Evolutionary conservation across 2,329 filamentous ascomycete species (phyloP), one percentile per base, ranked within the genome.

Genomic region (Alternaria ventricosa): DNA sequence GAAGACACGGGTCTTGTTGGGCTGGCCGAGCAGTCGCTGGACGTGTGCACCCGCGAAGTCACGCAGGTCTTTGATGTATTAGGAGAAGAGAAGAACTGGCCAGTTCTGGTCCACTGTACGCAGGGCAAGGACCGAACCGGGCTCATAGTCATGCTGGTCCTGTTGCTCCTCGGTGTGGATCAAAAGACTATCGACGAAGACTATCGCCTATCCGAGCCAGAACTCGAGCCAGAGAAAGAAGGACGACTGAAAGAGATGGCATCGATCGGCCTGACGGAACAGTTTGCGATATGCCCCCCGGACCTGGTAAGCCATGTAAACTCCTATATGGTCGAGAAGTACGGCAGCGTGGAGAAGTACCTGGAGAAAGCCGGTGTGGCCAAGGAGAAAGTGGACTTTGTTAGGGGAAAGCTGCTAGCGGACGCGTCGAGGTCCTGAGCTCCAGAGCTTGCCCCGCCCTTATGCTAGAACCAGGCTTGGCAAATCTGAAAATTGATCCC

Each of bases 71-170:
- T 89, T 41, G 79, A 82, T 8, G 78, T 87, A 7, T 78, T 88
- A 23, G 80, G 84, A 10, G 76, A 84, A 1, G 76, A 82, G 3
- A 70, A 78, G 0, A 84, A 84, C 15, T 88, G 89, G 66, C 93
- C 93, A 0, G 79, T 89, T 1, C 76, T 97, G 8, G 82, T 96
- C 3, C 93, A 97, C 79, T 97, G 94, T 79, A 96, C 93, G 1
- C 93, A 96, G 73, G 94, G 94, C 61, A 97, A 97, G 77, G 94
- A 97, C 75, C 87, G 94, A 3, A 94, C 89, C 2, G 94, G 94
- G 0, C 82, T 97, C 12, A 83, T 92, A 11, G 83, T 93, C 6
- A 82, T 91, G 44, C 82, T 97, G 5, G 79, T 91, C 0, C 81
- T 96, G 20, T 84, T 95, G 72, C 81, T 92, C 11, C 83, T 92